Evolutionary conservation across 768 basidiomycete species (phyloP).

Genomic region (Agaricus blazei): DNA sequence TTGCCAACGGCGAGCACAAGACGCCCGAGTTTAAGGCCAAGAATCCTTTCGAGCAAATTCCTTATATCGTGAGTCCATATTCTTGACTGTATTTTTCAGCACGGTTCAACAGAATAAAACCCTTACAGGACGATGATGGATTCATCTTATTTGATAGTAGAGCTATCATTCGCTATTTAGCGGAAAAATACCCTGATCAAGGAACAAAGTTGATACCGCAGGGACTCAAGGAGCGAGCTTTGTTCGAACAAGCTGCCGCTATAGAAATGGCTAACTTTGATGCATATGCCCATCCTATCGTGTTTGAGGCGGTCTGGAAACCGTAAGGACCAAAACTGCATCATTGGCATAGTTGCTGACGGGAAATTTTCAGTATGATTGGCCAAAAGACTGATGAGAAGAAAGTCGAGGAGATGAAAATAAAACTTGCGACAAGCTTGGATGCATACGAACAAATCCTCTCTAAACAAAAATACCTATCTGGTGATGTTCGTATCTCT

Average conservation of each 20-base stretch:
- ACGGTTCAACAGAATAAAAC: not conserved
- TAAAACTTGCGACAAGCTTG: slow-evolving; percentile 29
- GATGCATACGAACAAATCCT: slow-evolving; percentile 43
- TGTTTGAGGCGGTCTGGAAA: slow-evolving; percentile 43
- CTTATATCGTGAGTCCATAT: not conserved
- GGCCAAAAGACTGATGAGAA: slow-evolving; percentile 21
- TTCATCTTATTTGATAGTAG: slow-evolving; percentile 51
- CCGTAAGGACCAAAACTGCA: slow-evolving; percentile 21
- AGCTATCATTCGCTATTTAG: slow-evolving; percentile 50
- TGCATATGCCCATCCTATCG: slow-evolving; percentile 23
- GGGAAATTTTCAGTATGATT: not conserved
- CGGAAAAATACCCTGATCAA: slow-evolving; percentile 38
- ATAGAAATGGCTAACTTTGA: slow-evolving; percentile 46
- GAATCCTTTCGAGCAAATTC: not conserved
- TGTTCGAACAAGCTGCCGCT: slow-evolving; percentile 35
- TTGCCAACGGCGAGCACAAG: slow-evolving; percentile 38
- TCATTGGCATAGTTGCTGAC: not conserved
- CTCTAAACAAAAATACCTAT: slow-evolving; percentile 38
- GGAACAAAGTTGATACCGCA: slow-evolving; percentile 42
- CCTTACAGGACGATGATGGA: slow-evolving; percentile 42
- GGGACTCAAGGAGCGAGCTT: slow-evolving; percentile 22
- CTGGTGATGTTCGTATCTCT: slow-evolving; percentile 29
- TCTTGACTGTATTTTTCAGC: not conserved
- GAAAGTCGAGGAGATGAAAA: slow-evolving; percentile 14
- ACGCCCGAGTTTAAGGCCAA: not conserved